Evolutionary conservation across 1,284 basidiomycete genomes (phyloP).

Genomic region (Trametes polyzona): DNA sequence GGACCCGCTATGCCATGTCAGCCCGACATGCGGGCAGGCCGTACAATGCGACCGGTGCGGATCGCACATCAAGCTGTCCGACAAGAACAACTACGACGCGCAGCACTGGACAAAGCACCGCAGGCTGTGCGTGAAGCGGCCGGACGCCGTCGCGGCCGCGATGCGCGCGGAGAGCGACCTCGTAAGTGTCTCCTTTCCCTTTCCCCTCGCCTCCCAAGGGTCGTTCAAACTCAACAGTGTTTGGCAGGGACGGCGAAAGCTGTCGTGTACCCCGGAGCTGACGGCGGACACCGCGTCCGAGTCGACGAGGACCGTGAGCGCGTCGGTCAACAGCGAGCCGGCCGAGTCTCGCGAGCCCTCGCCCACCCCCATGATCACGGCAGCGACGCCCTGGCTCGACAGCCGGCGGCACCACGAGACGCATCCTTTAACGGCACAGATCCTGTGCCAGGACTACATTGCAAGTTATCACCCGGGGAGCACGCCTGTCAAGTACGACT

Average conservation of each 20-base stretch:
- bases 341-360: not conserved
- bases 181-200: slow-evolving; percentile 7
- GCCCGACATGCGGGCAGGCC: slow-evolving; percentile 45
- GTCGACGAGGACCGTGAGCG: not conserved
- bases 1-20: slow-evolving; percentile 55
- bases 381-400: not conserved
- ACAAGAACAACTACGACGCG: slow-evolving; percentile 65
- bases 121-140: slow-evolving; percentile 51
- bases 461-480: slow-evolving; percentile 21
- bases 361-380: not conserved
- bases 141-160: slow-evolving; percentile 28
- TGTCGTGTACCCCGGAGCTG: slow-evolving; percentile 3
- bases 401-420: not conserved
- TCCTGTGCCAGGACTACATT: slow-evolving; percentile 30
- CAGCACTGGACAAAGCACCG: slow-evolving; percentile 71
- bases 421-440: not conserved
- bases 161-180: slow-evolving; percentile 23
- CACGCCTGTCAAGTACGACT: slow-evolving; percentile 21
- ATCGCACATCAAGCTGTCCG: slow-evolving; percentile 64
- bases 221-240: not conserved
- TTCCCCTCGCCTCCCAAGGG: not conserved
- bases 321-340: slow-evolving; percentile 6
- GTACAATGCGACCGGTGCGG: slow-evolving; percentile 63
- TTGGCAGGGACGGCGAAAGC: not conserved
- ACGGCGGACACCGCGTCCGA: slow-evolving; percentile 10